Conservation (phyloP, 2,329 filamentous ascomycete genomes). For the Ascochyta pisi region DNA sequence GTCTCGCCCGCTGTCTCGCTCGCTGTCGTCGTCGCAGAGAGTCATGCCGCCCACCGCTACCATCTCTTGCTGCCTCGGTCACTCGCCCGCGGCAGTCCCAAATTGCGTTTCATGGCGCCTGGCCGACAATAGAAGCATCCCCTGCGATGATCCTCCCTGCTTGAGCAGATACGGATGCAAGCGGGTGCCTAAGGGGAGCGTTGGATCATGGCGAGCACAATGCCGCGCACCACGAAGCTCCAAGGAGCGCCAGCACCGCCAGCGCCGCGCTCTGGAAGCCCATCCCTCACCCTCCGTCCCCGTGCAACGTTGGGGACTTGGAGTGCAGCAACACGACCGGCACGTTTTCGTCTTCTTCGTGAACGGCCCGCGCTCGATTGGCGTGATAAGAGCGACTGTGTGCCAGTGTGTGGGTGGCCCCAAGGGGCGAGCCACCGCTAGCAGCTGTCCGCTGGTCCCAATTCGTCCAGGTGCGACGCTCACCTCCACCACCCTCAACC, state of each 20-base stretch:
- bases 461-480: constrained; percentile 34
- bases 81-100: constrained; percentile 23
- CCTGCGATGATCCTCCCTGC: constrained; percentile 45
- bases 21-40: neutral
- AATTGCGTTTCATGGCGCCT: constrained; percentile 45
- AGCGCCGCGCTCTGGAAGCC: constrained; percentile 6
- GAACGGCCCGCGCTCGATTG: constrained; percentile 17
- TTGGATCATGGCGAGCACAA: constrained; percentile 16
- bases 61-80: constrained; percentile 20
- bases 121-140: constrained; percentile 38
- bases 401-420: constrained; percentile 16
- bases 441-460: constrained; percentile 13
- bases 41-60: constrained; percentile 1
- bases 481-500: constrained; percentile 3
- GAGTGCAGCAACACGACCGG: constrained; percentile 4
- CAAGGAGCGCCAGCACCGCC: constrained; percentile 15
- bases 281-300: constrained; percentile 2
- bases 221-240: constrained; percentile 15
- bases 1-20: neutral
- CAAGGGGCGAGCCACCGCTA: constrained; percentile 11
- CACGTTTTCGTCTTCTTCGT: constrained; percentile 12
- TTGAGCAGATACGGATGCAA: constrained; percentile 26
- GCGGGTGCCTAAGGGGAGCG: constrained; percentile 39
- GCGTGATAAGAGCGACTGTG: constrained; percentile 20
- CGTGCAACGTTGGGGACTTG: neutral